Evolutionary conservation across 371 early-diverging fungal genomes (phyloP).

Genomic region (Lichtheimia corymbifera): DNA sequence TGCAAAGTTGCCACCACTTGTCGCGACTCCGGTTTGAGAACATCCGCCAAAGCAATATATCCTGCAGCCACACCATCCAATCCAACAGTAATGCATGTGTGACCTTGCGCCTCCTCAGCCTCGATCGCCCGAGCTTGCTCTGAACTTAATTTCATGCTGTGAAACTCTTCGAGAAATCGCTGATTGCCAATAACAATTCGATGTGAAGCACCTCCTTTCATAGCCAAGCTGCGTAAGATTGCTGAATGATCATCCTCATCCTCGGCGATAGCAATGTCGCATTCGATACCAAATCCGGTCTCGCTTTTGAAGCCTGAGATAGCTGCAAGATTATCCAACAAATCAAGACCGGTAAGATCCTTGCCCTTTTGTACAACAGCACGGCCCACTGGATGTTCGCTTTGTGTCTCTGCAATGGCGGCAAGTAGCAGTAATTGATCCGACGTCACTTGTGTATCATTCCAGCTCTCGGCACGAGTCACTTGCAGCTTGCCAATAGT

Average conservation of each 20-base stretch:
- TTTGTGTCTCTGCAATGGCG: constrained; percentile 78
- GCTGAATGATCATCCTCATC: background rate
- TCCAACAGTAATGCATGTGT: constrained; percentile 82
- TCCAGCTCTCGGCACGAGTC: constrained; percentile 39
- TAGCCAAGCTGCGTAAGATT: no score
- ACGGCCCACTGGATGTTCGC: constrained; percentile 90
- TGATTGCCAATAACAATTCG: constrained; percentile 78
- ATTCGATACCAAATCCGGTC: constrained; percentile 80
- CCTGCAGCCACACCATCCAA: constrained; percentile 68
- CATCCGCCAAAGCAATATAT: constrained; percentile 84
- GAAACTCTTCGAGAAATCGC: constrained; percentile 57
- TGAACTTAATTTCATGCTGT: constrained; percentile 27
- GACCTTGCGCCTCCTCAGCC: constrained; percentile 59
- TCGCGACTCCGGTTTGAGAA: constrained; percentile 78
- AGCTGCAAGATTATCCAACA: constrained; percentile 37
- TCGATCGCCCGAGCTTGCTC: constrained; percentile 30
- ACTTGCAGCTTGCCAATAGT: constrained; percentile 86
- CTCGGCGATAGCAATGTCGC: constrained; percentile 43
- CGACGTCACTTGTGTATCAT: constrained; percentile 8
- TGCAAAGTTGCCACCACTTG: constrained; percentile 71
- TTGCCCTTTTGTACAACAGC: constrained; percentile 71
- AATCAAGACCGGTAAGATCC: constrained; percentile 33
- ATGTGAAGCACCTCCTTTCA: constrained; percentile 7
- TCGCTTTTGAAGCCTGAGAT: constrained; percentile 66
- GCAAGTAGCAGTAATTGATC: constrained; percentile 30